A percentile compares a stretch with the other conserved stretches of the same genome.
Evolutionary conservation across 1,139 yeast species (phyloP).

Genomic region (Yamadazyma triangularis): DNA sequence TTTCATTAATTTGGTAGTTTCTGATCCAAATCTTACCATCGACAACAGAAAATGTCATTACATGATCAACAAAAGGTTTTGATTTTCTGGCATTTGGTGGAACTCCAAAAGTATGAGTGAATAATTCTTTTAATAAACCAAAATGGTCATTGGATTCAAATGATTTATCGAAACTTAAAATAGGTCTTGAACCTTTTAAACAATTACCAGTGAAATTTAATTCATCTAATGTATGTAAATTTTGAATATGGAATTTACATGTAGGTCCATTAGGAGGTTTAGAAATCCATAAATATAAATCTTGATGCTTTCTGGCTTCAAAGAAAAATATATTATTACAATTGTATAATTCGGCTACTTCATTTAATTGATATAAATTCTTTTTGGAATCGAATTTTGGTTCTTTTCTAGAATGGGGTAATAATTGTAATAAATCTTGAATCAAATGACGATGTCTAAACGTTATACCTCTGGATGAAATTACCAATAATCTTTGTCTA

Average conservation of each 20-base stretch:
- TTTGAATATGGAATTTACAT: slow-evolving; percentile 87
- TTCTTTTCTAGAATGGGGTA: slow-evolving; percentile 96
- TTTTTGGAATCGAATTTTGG: slow-evolving; percentile 94
- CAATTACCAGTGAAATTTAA: slow-evolving; percentile 95
- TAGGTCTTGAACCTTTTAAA: slow-evolving; percentile 93
- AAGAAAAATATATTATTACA: slow-evolving; percentile 93
- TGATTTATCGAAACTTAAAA: slow-evolving; percentile 78
- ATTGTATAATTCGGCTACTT: slow-evolving; percentile 93
- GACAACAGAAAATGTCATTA: slow-evolving; percentile 85
- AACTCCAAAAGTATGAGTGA: slow-evolving; percentile 86
- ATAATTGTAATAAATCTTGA: slow-evolving; percentile 67
- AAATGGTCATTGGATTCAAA: slow-evolving; percentile 61
- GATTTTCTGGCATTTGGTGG: slow-evolving; percentile 94
- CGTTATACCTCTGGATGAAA: slow-evolving; percentile 92
- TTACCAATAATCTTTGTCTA: slow-evolving; percentile 77
- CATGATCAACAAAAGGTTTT: slow-evolving; percentile 94
- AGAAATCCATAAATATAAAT: slow-evolving; percentile 88
- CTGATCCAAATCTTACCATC: slow-evolving; percentile 96
- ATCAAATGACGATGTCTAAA: slow-evolving; percentile 94
- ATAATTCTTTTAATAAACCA: slow-evolving; percentile 76
- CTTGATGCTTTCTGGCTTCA: slow-evolving; percentile 96
- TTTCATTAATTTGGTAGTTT: slow-evolving; percentile 87
- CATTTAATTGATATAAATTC: slow-evolving; percentile 82
- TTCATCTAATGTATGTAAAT: slow-evolving; percentile 94
- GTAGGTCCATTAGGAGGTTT: slow-evolving; percentile 99